A percentile compares a stretch with the other conserved stretches of the same genome.
phyloP scores from a whole-genome alignment of 306 rosid species.

The Cucumis sativus region DNA sequence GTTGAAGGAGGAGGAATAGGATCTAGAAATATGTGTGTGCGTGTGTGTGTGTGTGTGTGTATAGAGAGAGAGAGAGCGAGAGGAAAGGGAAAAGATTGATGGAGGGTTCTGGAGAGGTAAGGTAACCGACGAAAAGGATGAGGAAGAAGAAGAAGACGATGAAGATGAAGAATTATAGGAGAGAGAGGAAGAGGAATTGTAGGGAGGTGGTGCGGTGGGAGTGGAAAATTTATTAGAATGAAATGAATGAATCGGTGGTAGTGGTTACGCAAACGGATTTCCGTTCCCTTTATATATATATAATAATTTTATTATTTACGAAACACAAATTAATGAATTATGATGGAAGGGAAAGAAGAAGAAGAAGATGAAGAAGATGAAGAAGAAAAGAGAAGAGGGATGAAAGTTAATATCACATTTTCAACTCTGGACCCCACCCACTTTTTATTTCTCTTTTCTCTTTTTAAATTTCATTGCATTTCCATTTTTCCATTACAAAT shows the following conservation, averaged over 20 bases:
- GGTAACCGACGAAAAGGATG: background rate
- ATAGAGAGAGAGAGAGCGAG: too few species aligned
- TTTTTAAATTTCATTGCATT: background rate
- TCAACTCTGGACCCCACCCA: background rate
- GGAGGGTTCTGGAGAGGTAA: background rate
- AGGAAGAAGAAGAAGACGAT: conserved; percentile 1
- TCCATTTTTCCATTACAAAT: background rate
- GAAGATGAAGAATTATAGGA: conserved; percentile 1
- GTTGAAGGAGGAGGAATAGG: background rate
- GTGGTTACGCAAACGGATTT: conserved; percentile 37
- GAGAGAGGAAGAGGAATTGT: conserved; percentile 5
- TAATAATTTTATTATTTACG: background rate
- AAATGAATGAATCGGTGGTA: conserved; percentile 24
- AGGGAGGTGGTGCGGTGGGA: conserved; percentile 7
- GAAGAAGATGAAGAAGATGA: too few species aligned
- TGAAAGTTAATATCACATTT: background rate
- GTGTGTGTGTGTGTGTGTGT: too few species aligned
- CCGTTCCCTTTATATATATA: background rate
- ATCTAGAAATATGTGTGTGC: background rate
- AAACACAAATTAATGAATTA: background rate
- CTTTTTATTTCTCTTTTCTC: background rate
- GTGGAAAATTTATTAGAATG: conserved; percentile 11
- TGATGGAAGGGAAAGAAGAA: background rate
- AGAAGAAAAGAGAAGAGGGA: background rate
- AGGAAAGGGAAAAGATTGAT: background rate